phyloP scores from a whole-genome alignment of 2,329 filamentous ascomycete genomes.

The Phialophora expanda region DNA sequence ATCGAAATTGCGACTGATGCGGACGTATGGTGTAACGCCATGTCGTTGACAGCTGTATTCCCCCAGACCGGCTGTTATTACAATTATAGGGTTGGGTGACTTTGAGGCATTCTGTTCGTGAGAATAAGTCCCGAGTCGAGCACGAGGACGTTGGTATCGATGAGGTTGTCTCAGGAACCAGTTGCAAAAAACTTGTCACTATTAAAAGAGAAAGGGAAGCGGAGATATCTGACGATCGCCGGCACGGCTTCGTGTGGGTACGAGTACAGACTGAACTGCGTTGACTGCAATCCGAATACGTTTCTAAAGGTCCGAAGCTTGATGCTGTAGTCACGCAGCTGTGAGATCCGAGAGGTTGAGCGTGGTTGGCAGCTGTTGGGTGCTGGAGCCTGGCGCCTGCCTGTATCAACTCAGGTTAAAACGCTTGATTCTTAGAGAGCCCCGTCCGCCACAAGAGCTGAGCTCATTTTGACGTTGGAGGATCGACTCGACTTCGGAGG shows the following conservation, averaged over 20 bases:
- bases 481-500: neutral
- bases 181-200: neutral
- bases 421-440: neutral
- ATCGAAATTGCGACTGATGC: conserved; percentile 32
- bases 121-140: neutral
- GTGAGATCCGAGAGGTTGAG: neutral
- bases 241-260: neutral
- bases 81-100: neutral
- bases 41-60: conserved; percentile 1
- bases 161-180: neutral
- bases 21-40: conserved; percentile 24
- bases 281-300: neutral
- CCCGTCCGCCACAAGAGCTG: neutral
- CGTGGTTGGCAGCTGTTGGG: neutral
- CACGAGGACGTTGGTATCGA: neutral
- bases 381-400: neutral
- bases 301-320: neutral
- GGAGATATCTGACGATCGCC: neutral
- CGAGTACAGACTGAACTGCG: neutral
- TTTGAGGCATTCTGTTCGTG: conserved; percentile 2
- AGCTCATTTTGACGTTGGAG: neutral
- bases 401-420: neutral
- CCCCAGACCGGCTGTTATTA: neutral
- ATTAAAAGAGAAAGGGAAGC: neutral
- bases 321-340: neutral